Conservation (phyloP, 2,329 filamentous ascomycete species). For the Fragosphaeria purpurea region DNA sequence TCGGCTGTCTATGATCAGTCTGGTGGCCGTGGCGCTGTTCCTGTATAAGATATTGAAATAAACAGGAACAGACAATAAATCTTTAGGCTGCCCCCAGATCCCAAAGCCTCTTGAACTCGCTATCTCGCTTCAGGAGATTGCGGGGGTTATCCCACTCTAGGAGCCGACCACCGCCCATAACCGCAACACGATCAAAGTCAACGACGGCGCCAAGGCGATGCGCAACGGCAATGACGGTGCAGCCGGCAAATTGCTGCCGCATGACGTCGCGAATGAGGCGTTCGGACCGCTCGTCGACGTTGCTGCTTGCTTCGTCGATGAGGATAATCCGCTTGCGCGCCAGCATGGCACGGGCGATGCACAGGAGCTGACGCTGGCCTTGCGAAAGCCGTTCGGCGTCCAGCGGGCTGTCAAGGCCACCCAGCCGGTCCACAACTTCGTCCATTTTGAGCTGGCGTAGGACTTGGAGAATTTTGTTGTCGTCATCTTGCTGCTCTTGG, state of each 20-base stretch:
- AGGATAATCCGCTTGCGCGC: slow-evolving; percentile 84
- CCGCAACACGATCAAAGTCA: slow-evolving; percentile 52
- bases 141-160: slow-evolving; percentile 37
- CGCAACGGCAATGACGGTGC: slow-evolving; percentile 92
- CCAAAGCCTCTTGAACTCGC: no score
- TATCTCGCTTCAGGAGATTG: no score
- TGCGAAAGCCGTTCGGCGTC: slow-evolving; percentile 54
- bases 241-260: slow-evolving; percentile 66
- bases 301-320: slow-evolving; percentile 97
- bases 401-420: not conserved
- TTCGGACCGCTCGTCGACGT: slow-evolving; percentile 91
- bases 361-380: slow-evolving; percentile 87
- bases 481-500: not conserved
- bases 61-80: no score
- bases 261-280: slow-evolving; percentile 93
- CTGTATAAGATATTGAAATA: no score
- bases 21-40: no score
- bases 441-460: not conserved
- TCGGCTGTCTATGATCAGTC: no score
- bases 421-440: not conserved
- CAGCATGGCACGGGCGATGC: slow-evolving; percentile 82
- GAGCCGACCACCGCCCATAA: slow-evolving; percentile 55
- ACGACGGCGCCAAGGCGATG: slow-evolving; percentile 77
- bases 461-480: not conserved
- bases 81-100: no score